Evolutionary conservation across 169 alveolate species (phyloP).

Genomic region (Ichthyophthirius multifiliis): DNA sequence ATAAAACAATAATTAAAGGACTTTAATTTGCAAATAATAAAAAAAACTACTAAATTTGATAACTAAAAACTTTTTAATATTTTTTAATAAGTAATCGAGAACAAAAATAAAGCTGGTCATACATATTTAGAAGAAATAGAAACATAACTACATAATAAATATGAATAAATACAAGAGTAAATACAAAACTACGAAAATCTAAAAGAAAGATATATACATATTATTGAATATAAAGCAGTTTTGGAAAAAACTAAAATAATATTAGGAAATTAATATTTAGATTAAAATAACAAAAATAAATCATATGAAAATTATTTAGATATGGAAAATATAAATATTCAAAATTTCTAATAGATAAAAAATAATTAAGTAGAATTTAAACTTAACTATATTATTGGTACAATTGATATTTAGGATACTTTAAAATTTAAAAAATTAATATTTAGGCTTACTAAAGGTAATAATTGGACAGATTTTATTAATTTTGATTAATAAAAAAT

Average conservation of each 20-base stretch:
- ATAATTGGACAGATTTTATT: conserved; percentile 90
- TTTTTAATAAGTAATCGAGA: neutral
- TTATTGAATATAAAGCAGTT: conserved; percentile 61
- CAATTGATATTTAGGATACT: conserved; percentile 89
- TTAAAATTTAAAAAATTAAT: conserved; percentile 93
- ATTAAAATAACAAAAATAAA: neutral
- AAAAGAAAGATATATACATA: conserved; percentile 36
- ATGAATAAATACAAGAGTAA: conserved; percentile 47
- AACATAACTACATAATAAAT: conserved; percentile 40
- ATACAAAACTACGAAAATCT: conserved; percentile 51
- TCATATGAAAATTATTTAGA: neutral
- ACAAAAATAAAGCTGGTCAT: conserved; percentile 43
- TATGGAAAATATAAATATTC: neutral
- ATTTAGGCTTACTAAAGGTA: conserved; percentile 97
- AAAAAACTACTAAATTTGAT: neutral
- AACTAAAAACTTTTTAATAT: conserved; percentile 13
- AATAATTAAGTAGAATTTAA: neutral
- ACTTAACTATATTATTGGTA: conserved; percentile 79
- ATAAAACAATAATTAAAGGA: conserved; percentile 51
- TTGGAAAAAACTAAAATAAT: conserved; percentile 27
- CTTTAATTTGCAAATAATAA: too few relatives aligned
- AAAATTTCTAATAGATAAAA: neutral
- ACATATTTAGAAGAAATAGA: conserved; percentile 69
- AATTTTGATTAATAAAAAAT: conserved; percentile 71
- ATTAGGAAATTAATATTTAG: neutral